Conservation (phyloP, 1,284 basidiomycete species). For the Thelephora terrestris region DNA sequence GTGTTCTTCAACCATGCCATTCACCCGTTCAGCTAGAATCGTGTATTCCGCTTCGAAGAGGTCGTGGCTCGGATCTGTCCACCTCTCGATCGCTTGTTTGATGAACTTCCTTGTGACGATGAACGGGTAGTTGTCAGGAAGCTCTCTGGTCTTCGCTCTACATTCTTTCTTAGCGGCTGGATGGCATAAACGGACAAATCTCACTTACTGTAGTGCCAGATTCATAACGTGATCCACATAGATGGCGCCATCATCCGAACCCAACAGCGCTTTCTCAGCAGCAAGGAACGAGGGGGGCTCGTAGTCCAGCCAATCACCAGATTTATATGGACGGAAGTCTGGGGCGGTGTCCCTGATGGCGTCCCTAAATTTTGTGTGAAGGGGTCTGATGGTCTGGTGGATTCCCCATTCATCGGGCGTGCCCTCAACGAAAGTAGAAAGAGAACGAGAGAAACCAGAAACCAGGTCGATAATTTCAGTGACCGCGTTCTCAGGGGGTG, state of each 20-base stretch:
- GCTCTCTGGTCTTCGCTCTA: slow-evolving; percentile 54
- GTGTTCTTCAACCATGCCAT: slow-evolving; percentile 30
- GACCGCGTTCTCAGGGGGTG: slow-evolving; percentile 38
- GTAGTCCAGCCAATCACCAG: background rate
- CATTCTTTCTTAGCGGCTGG: background rate
- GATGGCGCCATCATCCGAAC: slow-evolving; percentile 18
- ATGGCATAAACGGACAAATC: background rate
- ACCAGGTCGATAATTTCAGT: slow-evolving; percentile 39
- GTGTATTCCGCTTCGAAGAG: slow-evolving; percentile 36
- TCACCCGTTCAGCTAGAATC: slow-evolving; percentile 29
- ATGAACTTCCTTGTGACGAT: slow-evolving; percentile 43
- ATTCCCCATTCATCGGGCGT: slow-evolving; percentile 35
- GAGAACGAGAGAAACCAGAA: slow-evolving; percentile 30
- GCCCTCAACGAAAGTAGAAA: slow-evolving; percentile 37
- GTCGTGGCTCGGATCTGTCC: slow-evolving; percentile 34
- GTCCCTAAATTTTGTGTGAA: slow-evolving; percentile 33
- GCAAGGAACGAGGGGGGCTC: slow-evolving; percentile 24
- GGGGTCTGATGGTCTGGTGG: slow-evolving; percentile 39
- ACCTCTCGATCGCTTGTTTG: slow-evolving; percentile 29
- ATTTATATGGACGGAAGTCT: slow-evolving; percentile 21
- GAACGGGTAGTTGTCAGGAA: slow-evolving; percentile 54
- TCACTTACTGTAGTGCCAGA: slow-evolving; percentile 33
- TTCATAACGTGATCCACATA: slow-evolving; percentile 45
- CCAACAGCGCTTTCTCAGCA: slow-evolving; percentile 8
- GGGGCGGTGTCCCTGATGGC: slow-evolving; percentile 42